Percentiles rank a stretch among this genome's conserved stretches.
Evolutionary conservation across 225 moss, liverwort and hornwort species (phyloP).

Genomic region (Marchantia polymorpha): DNA sequence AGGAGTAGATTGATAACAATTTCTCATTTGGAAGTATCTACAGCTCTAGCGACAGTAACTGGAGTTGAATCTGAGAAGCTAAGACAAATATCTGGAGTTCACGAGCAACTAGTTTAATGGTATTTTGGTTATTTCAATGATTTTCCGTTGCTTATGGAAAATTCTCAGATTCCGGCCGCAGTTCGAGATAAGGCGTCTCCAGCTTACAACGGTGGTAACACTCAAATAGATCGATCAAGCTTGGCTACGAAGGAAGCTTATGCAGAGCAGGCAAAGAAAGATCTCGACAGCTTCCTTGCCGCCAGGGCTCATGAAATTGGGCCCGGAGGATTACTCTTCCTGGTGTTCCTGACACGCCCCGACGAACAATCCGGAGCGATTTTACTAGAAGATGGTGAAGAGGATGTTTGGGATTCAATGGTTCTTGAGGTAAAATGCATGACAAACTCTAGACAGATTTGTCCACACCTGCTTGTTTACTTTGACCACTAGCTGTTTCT

Average conservation of each 20-base stretch:
- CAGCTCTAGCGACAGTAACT: background rate
- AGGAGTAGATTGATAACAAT: background rate
- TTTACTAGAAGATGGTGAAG: background rate
- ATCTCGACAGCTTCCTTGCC: constrained; percentile 12
- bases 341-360: background rate
- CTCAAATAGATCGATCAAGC: background rate
- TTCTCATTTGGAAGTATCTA: background rate
- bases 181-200: constrained; percentile 7
- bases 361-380: background rate
- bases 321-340: constrained; percentile 12
- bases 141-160: background rate
- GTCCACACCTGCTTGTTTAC: too few relatives aligned
- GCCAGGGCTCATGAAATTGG: constrained; percentile 14
- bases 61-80: background rate
- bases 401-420: constrained; percentile 11
- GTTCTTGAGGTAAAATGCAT: constrained; percentile 5
- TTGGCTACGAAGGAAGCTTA: constrained; percentile 7
- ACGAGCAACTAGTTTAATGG: background rate
- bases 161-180: constrained; percentile 11
- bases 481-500: background rate
- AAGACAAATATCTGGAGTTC: background rate
- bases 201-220: constrained; percentile 19
- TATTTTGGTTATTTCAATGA: background rate
- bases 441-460: background rate
- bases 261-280: constrained; percentile 15